Base-by-base conservation (phyloP, 306 rosid species). In the Biancaea sappan region DNA sequence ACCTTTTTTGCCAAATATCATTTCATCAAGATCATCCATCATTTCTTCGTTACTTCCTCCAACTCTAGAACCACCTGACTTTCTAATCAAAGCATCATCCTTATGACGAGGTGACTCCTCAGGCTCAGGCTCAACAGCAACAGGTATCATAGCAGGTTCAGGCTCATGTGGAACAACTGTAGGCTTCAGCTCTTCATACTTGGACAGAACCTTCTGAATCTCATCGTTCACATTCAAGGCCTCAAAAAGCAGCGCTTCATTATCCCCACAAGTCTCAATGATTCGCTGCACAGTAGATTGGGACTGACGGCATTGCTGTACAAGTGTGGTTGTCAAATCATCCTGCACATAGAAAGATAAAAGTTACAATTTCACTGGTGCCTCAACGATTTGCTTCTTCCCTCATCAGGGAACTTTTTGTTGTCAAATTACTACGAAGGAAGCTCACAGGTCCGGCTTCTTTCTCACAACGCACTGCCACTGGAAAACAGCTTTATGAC, bases 21-120 rank as follows among this genome's bases (percentile, higher is more conserved):
- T 94, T 78, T 94, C 97, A 62, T 94, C 98, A 1, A 94, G 96
- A 87, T 94, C 98, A 74, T 94, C 99, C 92, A 94, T 88, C 99
- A 94, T 92, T n/a, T 94, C 99, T 16, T 91, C 99, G 0, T 81
- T 84, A 84, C 74, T 84, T 58, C 97, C 98, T 31, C 91, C 82
- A 15, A 80, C 82, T 58, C 92, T 86, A 32, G 98, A 90, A 65
- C 83, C 86, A 24, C 93, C 82, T 1, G 97, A 88, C 66, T 88
- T 91, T 82, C 97, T 85, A 66, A 91, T 73, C 83, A 94, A 75
- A 51, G 93, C 71, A 35, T 91, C 96, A 65, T 86, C 96, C 71
- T 82, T 90, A 41, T 74, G 84, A 13, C 77, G 85, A n/a, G 95
- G 96, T 9, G 97, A 91, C 74, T 91, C 98, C 4, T 90, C 98